Conservation (phyloP, 495 filamentous ascomycete species). For the Daldinia decipiens region DNA sequence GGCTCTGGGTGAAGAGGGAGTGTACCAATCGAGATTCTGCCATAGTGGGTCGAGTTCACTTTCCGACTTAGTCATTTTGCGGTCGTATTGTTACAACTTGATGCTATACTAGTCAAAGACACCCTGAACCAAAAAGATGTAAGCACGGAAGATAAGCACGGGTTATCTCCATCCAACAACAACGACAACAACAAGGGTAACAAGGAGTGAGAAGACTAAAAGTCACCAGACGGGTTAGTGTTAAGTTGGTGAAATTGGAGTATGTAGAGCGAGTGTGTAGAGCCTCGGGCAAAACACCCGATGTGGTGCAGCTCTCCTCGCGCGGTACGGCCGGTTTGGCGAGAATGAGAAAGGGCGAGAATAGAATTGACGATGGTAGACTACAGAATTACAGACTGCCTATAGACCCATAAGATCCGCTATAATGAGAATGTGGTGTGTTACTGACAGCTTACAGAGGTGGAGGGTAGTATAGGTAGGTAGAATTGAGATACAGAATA, state of each 20-base stretch:
- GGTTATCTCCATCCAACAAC: constrained; percentile 33
- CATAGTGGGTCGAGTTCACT: constrained; percentile 72
- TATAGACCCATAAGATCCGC: constrained; percentile 2
- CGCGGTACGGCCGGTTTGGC: constrained; percentile 2
- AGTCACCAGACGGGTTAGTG: constrained; percentile 15
- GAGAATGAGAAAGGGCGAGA: constrained; percentile 12
- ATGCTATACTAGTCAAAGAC: constrained; percentile 26
- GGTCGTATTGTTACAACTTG: constrained; percentile 39
- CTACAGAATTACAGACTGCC: constrained; percentile 1
- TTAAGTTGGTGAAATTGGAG: constrained; percentile 13
- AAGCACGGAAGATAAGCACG: constrained; percentile 16
- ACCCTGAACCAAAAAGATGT: constrained; percentile 17
- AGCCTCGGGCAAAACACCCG: constrained; percentile 25
- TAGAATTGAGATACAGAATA: neutral
- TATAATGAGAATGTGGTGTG: constrained; percentile 1
- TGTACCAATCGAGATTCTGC: constrained; percentile 73
- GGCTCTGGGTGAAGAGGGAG: constrained; percentile 19
- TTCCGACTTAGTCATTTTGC: constrained; percentile 57
- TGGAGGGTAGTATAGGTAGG: neutral
- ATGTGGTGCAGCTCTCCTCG: constrained; percentile 17
- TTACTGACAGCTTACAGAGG: constrained; percentile 1
- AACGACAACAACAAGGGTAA: constrained; percentile 25
- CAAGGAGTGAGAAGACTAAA: constrained; percentile 9
- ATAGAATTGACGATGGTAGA: constrained; percentile 23
- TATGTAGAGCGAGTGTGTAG: constrained; percentile 9